Conservation (phyloP, 208 protist species). For the Leishmania tarentolae region DNA sequence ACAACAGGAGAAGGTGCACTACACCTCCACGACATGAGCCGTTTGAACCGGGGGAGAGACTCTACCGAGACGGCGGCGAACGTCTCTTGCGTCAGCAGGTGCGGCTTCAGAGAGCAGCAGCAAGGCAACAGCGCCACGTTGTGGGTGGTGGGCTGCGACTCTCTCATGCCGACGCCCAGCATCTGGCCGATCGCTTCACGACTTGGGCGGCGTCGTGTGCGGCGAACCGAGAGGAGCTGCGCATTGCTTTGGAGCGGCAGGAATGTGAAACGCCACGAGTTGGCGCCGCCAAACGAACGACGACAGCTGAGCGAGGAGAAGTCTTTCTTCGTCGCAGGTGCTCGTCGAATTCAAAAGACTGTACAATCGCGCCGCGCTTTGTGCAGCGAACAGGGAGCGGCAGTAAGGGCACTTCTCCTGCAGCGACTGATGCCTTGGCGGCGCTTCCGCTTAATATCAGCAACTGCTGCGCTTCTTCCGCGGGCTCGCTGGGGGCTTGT, state of each 20-base stretch:
- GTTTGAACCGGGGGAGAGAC: constrained; percentile 58
- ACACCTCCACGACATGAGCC: constrained; percentile 33
- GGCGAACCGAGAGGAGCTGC: constrained; percentile 32
- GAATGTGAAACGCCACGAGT: not conserved
- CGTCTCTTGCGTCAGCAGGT: constrained; percentile 81
- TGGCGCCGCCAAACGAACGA: not conserved
- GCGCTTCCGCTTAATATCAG: not conserved
- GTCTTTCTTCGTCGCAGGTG: not conserved
- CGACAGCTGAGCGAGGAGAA: not conserved
- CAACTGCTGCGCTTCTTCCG: not conserved
- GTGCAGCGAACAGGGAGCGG: not conserved
- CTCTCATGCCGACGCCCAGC: constrained; percentile 22
- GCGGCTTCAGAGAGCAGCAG: constrained; percentile 45
- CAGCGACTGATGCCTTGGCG: not conserved
- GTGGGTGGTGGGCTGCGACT: constrained; percentile 56
- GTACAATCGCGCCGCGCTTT: not conserved
- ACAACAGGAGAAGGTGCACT: not conserved
- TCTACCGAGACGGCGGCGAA: constrained; percentile 79
- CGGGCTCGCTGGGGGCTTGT: not conserved
- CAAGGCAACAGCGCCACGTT: constrained; percentile 23
- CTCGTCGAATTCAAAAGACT: not conserved
- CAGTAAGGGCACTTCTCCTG: not conserved
- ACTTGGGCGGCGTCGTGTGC: constrained; percentile 55
- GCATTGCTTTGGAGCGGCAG: constrained; percentile 27
- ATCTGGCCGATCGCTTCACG: constrained; percentile 54